Base-by-base conservation (phyloP, 306 rosid species). In the barrel medic (Medicago truncatula) region DNA sequence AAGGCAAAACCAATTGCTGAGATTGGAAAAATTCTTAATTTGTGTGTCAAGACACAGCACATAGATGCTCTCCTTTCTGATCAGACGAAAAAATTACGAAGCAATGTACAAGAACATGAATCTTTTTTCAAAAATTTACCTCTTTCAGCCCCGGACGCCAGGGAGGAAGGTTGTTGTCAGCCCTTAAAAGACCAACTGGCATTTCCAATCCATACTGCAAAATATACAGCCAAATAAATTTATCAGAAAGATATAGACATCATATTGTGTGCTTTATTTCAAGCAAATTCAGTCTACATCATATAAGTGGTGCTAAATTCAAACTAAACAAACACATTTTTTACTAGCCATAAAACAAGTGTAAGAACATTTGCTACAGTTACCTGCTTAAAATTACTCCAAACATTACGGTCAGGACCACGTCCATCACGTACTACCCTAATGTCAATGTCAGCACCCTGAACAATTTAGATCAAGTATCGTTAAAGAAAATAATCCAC, bases 371-470 rank as follows among this genome's bases (percentile, higher is more conserved):
- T 56, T 12, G 65, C 75, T 72, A 78, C 13, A 74, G 58, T 88
- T 80, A 92, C 98, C 96, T 95, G 98, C 86, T 90, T 90, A 85
- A 95, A 95, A 81, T 95, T 95, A 84, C 98, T 95, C 98, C 98
- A 92, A 59, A 95, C 93, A 70, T 95, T 95, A 83, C 96, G 81
- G 85, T 95, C 87, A 53, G 98, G 98, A 80, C 98, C 98, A 17
- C 96, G 96, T 47, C 98, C 98, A 86, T 95, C 97, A 20, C 97
- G 95, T 63, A 95, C 96, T 47, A 95, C 97, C 88, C 98, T 89
- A 76, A 95, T 95, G 79, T 95, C 98, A 86, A 95, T 95, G 61
- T 92, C 98, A 83, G 98, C 98, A 74, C 98, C 98, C 98, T 95
- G 88, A 83, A 79, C 56, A 77, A 50, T 70, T 86, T 39, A 73